phyloP scores from a whole-genome alignment of 345 rosid species.

The Camelina hispida region DNA sequence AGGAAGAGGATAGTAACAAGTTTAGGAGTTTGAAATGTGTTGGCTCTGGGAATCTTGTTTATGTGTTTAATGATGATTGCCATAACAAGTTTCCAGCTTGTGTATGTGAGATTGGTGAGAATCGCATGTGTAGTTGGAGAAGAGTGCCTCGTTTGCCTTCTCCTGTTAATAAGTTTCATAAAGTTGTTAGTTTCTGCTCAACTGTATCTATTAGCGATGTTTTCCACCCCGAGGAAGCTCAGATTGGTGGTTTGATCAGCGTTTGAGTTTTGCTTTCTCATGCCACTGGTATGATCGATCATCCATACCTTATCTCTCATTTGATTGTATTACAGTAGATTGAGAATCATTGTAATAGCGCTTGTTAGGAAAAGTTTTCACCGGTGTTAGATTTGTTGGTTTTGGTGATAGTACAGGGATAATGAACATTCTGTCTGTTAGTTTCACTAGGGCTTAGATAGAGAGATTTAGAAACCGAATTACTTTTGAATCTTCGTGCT shows the following conservation, averaged over 20 bases:
- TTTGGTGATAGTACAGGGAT: background rate
- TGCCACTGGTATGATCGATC: constrained; percentile 31
- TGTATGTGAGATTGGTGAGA: constrained; percentile 61
- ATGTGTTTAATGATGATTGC: constrained; percentile 79
- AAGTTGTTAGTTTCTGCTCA: constrained; percentile 81
- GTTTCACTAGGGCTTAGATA: background rate
- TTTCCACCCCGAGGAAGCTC: constrained; percentile 46
- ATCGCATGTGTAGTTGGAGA: constrained; percentile 66
- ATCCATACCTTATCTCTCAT: background rate
- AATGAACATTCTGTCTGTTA: background rate
- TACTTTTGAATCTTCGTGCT: constrained; percentile 4
- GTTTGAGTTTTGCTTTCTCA: constrained; percentile 26
- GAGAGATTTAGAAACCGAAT: background rate
- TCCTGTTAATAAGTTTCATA: constrained; percentile 84
- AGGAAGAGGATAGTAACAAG: constrained; percentile 57
- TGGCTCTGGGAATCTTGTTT: constrained; percentile 72
- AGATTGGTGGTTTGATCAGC: constrained; percentile 34
- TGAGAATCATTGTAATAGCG: background rate
- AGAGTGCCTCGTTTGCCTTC: constrained; percentile 72
- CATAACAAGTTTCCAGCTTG: constrained; percentile 91
- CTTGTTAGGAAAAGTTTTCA: background rate
- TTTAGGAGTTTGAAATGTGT: constrained; percentile 84
- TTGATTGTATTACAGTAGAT: background rate
- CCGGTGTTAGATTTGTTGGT: constrained; percentile 13
- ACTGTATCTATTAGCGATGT: constrained; percentile 53